A percentile compares a stretch with the other conserved stretches of the same genome.
Evolutionary conservation across 148 eudicot species (phyloP).

Genomic region (Cornus florida): DNA sequence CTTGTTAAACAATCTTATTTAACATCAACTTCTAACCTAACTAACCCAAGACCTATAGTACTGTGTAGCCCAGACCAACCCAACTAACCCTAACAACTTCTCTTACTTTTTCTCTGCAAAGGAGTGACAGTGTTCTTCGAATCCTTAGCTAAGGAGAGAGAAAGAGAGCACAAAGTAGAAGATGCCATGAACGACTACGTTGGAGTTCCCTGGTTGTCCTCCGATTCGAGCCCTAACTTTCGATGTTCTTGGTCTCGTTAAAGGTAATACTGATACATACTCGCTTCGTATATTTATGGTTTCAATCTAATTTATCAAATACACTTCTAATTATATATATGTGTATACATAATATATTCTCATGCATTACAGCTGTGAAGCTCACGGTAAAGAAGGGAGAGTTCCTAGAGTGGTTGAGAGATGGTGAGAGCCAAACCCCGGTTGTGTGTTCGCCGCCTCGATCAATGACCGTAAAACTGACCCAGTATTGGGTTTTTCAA

Average conservation of each 20-base stretch:
- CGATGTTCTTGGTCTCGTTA: constrained; percentile 80
- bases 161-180: background rate
- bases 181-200: constrained; percentile 86
- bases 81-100: too few relatives aligned
- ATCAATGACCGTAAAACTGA: too few relatives aligned
- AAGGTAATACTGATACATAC: constrained; percentile 42
- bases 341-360: background rate
- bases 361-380: constrained; percentile 83
- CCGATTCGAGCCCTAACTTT: constrained; percentile 78
- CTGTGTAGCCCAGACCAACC: too few relatives aligned
- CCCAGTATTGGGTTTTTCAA: too few relatives aligned
- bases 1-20: too few relatives aligned
- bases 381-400: constrained; percentile 62
- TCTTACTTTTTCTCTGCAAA: too few relatives aligned
- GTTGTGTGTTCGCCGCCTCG: too few relatives aligned
- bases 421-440: constrained; percentile 90
- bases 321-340: background rate
- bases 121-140: background rate
- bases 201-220: constrained; percentile 88
- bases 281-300: too few relatives aligned
- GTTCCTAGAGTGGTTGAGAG: constrained; percentile 71
- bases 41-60: too few relatives aligned
- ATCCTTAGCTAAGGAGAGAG: background rate
- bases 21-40: too few relatives aligned
- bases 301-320: too few relatives aligned